A percentile compares a stretch with the other conserved stretches of the same genome.
These are phyloP conservation scores for Rosa multiflora DNA, from an alignment of 306 rosid species.

Conservation along the genomic window DNA sequence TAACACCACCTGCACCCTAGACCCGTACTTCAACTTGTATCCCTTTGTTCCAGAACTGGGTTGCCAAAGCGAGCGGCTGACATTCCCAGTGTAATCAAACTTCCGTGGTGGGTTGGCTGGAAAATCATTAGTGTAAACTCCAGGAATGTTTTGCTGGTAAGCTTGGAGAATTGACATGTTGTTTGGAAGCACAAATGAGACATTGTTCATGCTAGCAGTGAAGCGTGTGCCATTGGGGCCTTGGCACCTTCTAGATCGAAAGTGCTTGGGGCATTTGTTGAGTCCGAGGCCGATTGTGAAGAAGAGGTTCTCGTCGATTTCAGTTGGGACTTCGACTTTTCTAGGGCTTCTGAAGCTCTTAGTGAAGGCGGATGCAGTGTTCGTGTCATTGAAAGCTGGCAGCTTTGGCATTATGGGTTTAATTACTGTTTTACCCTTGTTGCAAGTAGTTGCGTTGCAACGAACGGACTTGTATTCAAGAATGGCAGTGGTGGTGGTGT, in stretches of 20 bases:
- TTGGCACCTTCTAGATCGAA: background rate
- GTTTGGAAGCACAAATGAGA: slow-evolving; percentile 9
- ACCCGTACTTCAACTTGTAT: slow-evolving; percentile 16
- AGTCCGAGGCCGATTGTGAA: slow-evolving; percentile 12
- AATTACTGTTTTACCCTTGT: slow-evolving; percentile 8
- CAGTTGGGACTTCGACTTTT: slow-evolving; percentile 8
- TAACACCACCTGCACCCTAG: slow-evolving; percentile 20
- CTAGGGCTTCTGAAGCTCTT: slow-evolving; percentile 11
- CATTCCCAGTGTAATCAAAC: slow-evolving; percentile 14
- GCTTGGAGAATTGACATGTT: slow-evolving; percentile 25
- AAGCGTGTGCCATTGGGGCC: background rate
- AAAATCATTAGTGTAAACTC: slow-evolving; percentile 23
- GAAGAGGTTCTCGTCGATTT: slow-evolving; percentile 21
- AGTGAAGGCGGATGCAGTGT: slow-evolving; percentile 61
- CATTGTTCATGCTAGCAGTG: slow-evolving; percentile 27
- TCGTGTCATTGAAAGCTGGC: slow-evolving; percentile 82
- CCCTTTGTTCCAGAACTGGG: slow-evolving; percentile 16
- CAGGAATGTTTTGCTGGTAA: background rate
- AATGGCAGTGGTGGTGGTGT: slow-evolving; percentile 87
- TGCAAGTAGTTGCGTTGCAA: too few relatives aligned
- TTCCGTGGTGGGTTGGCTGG: slow-evolving; percentile 14
- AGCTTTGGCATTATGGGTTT: slow-evolving; percentile 55
- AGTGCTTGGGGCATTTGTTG: background rate
- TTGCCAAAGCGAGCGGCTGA: slow-evolving; percentile 5
- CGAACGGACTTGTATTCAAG: slow-evolving; percentile 60